These are phyloP conservation scores for Ophiostoma ips DNA, from an alignment of 2,329 filamentous ascomycete species.

Conservation along the genomic window DNA sequence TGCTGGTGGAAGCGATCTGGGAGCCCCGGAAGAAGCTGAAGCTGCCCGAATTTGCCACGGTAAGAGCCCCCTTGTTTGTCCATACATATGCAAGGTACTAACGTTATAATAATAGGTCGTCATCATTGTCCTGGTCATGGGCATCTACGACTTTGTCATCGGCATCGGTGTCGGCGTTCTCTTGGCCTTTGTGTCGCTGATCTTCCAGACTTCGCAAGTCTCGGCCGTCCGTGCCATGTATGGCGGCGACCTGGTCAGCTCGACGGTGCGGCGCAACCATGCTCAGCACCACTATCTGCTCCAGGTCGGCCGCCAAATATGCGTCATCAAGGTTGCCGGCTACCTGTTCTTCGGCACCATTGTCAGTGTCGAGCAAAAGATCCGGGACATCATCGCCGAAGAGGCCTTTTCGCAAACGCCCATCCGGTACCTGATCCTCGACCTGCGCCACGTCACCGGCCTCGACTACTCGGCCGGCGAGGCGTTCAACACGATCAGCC, in stretches of 20 bases:
- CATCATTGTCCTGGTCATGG: constrained; percentile 88
- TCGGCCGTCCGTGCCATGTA: constrained; percentile 85
- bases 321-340: constrained; percentile 80
- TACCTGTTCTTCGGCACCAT: constrained; percentile 99
- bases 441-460: constrained; percentile 78
- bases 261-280: constrained; percentile 81
- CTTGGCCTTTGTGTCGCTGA: constrained; percentile 78
- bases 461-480: constrained; percentile 95
- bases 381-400: constrained; percentile 69
- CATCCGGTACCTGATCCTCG: constrained; percentile 80
- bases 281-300: constrained; percentile 78
- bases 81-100: background rate
- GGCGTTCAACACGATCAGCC: constrained; percentile 83
- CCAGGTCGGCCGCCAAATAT: constrained; percentile 75
- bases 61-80: constrained; percentile 19
- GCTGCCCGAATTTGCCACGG: constrained; percentile 75
- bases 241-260: constrained; percentile 75
- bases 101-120: constrained; percentile 25
- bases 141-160: constrained; percentile 88
- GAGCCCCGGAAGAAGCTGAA: constrained; percentile 81
- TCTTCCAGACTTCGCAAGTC: constrained; percentile 80
- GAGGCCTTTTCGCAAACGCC: constrained; percentile 63
- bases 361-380: constrained; percentile 82
- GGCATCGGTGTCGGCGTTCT: constrained; percentile 88
- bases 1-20: constrained; percentile 78